phyloP scores from a whole-genome alignment of 306 rosid genomes.

The Heteromeles arbutifolia region DNA sequence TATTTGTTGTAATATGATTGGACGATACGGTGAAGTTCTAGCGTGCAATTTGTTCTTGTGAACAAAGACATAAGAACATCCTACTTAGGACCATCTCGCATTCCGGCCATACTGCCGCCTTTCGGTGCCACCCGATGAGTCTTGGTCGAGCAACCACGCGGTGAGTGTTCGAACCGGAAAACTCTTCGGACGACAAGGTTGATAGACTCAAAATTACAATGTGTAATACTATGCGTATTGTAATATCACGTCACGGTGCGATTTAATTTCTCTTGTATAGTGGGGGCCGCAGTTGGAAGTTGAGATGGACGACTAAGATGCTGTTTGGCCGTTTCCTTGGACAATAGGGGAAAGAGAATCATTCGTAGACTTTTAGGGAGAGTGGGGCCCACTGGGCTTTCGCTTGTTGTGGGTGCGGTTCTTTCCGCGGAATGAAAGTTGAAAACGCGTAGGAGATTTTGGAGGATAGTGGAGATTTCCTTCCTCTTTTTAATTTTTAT shows the following conservation, averaged over 20 bases:
- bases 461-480: not conserved
- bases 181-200: no score
- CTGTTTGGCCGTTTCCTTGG: not conserved
- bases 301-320: not conserved
- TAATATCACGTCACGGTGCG: no score
- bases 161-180: no score
- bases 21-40: not conserved
- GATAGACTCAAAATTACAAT: no score
- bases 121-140: not conserved
- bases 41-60: no score
- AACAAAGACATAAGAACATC: no score
- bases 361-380: not conserved
- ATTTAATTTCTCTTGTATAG: no score
- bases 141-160: no score
- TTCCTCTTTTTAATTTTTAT: not conserved
- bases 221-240: no score
- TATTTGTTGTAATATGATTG: no score
- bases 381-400: not conserved
- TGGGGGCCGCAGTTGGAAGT: not conserved
- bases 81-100: no score
- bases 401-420: constrained; percentile 15
- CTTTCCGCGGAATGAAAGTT: constrained; percentile 21
- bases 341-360: not conserved
- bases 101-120: no score
- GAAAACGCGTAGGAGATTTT: not conserved